Conservation (phyloP, 176 grass and related monocot species). For the Ananas comosus region DNA sequence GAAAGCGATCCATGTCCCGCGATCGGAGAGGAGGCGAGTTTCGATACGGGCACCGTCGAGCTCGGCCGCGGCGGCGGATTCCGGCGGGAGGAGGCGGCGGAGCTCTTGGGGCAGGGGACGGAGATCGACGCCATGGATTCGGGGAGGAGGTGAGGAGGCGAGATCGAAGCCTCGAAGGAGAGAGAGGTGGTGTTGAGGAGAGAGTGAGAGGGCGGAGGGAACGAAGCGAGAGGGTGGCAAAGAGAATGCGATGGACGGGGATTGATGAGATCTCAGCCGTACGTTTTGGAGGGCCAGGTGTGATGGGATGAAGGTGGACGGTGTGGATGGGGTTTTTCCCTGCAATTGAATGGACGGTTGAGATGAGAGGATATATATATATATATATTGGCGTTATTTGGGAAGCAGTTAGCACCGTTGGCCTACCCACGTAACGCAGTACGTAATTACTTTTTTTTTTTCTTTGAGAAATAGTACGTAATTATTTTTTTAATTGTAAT, state of each 20-base stretch:
- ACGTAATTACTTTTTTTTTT: no score
- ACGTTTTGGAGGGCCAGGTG: slow-evolving; percentile 6
- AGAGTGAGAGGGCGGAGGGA: slow-evolving; percentile 25
- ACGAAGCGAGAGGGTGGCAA: slow-evolving; percentile 19
- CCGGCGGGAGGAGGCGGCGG: neutral
- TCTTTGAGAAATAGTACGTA: no score
- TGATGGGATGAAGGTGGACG: neutral
- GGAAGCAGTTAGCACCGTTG: no score
- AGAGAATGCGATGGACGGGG: neutral
- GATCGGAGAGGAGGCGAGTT: slow-evolving; percentile 1
- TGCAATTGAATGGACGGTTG: no score
- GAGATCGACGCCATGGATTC: slow-evolving; percentile 36
- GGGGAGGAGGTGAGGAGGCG: neutral
- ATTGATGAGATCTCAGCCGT: slow-evolving; percentile 23
- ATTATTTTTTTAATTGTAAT: no score
- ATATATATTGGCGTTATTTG: no score
- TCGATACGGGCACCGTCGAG: neutral
- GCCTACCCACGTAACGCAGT: no score
- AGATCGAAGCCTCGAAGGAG: neutral
- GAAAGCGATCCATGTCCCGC: slow-evolving; percentile 27
- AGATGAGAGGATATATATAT: no score
- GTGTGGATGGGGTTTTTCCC: neutral
- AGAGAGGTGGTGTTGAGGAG: neutral
- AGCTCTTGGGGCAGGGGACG: slow-evolving; percentile 38
- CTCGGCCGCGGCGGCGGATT: neutral